Conservation (phyloP, 495 filamentous ascomycete species). For the Parachaetomium inaequale region DNA sequence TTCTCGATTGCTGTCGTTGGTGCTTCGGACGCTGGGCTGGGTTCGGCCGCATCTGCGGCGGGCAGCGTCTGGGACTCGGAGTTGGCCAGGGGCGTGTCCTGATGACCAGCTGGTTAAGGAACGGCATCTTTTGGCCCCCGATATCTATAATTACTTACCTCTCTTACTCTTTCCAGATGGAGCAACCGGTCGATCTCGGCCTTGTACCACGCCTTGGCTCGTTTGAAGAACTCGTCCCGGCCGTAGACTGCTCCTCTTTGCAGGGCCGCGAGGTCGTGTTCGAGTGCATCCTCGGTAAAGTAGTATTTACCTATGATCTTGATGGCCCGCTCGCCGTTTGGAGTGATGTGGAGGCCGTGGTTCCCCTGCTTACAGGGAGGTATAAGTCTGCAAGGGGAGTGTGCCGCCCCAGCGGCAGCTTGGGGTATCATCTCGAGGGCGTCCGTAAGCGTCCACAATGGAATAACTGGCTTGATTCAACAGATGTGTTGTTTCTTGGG, state of each 20-base stretch:
- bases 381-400: slow-evolving; percentile 10
- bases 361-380: slow-evolving; percentile 21
- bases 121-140: neutral
- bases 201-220: slow-evolving; percentile 33
- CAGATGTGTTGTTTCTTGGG: neutral
- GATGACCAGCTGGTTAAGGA: neutral
- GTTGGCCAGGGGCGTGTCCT: neutral
- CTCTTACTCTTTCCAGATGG: slow-evolving; percentile 10
- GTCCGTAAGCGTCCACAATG: neutral
- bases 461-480: neutral
- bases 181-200: slow-evolving; percentile 28
- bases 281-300: slow-evolving; percentile 20
- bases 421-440: neutral
- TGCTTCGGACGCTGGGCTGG: neutral
- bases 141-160: slow-evolving; percentile 9
- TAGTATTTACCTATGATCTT: slow-evolving; percentile 21
- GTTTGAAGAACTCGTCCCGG: slow-evolving; percentile 25
- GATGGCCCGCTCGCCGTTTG: neutral
- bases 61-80: too few relatives aligned
- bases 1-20: neutral
- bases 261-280: slow-evolving; percentile 25
- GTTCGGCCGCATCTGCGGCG: too few relatives aligned
- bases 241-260: slow-evolving; percentile 21
- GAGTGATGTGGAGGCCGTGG: slow-evolving; percentile 3
- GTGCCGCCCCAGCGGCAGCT: neutral